These are phyloP conservation scores for Metschnikowia kunwiensis DNA, from an alignment of 805 yeast genomes.

Conservation along the genomic window DNA sequence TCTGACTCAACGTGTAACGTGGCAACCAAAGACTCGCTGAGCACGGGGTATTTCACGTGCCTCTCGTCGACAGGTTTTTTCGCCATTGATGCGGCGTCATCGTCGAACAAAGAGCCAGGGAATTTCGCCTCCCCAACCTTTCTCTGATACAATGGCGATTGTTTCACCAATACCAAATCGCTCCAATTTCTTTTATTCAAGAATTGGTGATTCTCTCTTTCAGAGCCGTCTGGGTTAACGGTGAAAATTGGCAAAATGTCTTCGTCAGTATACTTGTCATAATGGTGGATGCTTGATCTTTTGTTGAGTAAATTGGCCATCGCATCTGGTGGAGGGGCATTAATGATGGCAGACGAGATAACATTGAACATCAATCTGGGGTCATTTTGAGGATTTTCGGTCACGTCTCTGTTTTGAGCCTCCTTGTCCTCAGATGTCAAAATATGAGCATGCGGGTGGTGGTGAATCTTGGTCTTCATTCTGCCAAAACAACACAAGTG, in stretches of 20 bases:
- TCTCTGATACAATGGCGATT: conserved; percentile 26
- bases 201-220: conserved; percentile 49
- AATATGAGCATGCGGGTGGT: conserved; percentile 37
- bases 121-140: conserved; percentile 24
- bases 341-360: conserved; percentile 85
- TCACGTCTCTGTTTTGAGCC: conserved; percentile 38
- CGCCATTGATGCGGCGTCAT: conserved; percentile 12
- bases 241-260: conserved; percentile 74
- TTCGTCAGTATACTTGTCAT: conserved; percentile 65
- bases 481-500: conserved; percentile 85
- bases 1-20: conserved; percentile 74
- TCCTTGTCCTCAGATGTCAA: conserved; percentile 28
- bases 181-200: conserved; percentile 71
- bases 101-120: conserved; percentile 42
- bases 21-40: conserved; percentile 57
- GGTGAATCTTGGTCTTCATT: conserved; percentile 54
- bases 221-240: conserved; percentile 52
- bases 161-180: conserved; percentile 55
- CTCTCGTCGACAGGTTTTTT: conserved; percentile 20
- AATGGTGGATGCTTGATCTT: conserved; percentile 66
- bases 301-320: conserved; percentile 73
- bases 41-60: conserved; percentile 52
- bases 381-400: conserved; percentile 59
- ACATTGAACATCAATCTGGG: conserved; percentile 77
- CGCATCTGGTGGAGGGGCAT: conserved; percentile 88